Base-by-base conservation (phyloP, 257 asterid species). In the Gynochthodes officinalis region DNA sequence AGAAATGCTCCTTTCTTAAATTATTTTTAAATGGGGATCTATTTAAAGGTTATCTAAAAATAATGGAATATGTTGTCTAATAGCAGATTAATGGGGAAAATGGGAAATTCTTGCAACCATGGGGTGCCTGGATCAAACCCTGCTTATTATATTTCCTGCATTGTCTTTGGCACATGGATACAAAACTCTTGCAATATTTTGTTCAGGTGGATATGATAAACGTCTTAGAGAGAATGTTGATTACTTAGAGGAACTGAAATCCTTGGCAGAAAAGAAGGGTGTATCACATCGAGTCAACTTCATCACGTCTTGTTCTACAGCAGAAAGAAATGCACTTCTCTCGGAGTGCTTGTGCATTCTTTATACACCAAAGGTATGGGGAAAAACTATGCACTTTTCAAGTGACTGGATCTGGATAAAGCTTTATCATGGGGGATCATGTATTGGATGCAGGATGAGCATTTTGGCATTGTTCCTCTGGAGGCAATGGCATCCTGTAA, bases 401-500 rank as follows among this genome's bases (percentile, higher is more conserved):
- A 63, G 65, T 44, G 16, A 53, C n/a, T 43, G 8, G 32, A 50
- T 73, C 9, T 8, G 39, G 13, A 11, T 19, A 21, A 50, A 58
- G 9, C 8, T 37, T 43, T 21, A 40, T 37, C 28, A 62, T 1
- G 33, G 2, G 13, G 62, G 52, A 11, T 52, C 50, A 10, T 25
- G 6, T 19, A 21, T 42, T 39, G 65, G 7, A 9, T 74, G 65
- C 74, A 92, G 98, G 96, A 92, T 35, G 99, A 95, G 73, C 99
- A 95, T 84, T 95, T 95, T 27, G 99, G 99, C 49, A 95, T 95
- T 32, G 99, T 95, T 69, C 99, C 99, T 58, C 18, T 95, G 76
- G 99, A 95, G 80, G 97, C 99, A 48, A 95, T 95, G 99, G 98
- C 98, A 49, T 90, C 98, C 7, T 71, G 84, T 73, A 95, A 95